Percentiles rank a stretch among this genome's conserved stretches.
Conservation (phyloP, 352 stramenopile species). For the Phytophthora megakarya region DNA sequence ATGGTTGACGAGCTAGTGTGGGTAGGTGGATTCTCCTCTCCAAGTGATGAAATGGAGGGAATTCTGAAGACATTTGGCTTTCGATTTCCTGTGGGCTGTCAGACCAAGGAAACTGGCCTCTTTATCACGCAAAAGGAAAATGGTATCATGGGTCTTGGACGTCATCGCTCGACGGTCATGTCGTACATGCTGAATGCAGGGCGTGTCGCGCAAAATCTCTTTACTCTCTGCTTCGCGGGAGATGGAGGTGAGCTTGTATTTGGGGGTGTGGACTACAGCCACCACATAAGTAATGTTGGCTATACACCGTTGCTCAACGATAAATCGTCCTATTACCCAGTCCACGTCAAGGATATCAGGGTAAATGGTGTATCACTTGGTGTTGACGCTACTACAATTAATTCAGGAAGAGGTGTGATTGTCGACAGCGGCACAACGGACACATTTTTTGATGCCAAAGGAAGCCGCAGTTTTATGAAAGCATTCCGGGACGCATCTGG, state of each 20-base stretch:
- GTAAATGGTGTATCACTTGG: conserved; percentile 63
- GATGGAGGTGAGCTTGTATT: conserved; percentile 78
- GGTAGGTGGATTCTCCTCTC: conserved; percentile 66
- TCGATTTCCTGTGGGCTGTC: conserved; percentile 78
- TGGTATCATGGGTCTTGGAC: conserved; percentile 89
- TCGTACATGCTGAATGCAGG: conserved; percentile 68
- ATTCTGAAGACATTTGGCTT: conserved; percentile 71
- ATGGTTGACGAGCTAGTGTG: conserved; percentile 83
- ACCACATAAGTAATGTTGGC: conserved; percentile 61
- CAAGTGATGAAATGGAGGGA: conserved; percentile 44
- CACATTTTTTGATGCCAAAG: conserved; percentile 72
- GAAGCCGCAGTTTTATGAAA: conserved; percentile 54
- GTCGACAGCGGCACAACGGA: conserved; percentile 89
- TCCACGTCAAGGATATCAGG: conserved; percentile 81
- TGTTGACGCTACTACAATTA: conserved; percentile 45
- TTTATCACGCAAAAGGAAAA: conserved; percentile 90
- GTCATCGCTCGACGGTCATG: conserved; percentile 67
- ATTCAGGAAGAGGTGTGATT: conserved; percentile 80
- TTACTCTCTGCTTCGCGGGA: conserved; percentile 81
- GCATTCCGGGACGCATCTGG: conserved; percentile 51
- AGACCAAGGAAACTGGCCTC: conserved; percentile 82
- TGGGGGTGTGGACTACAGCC: conserved; percentile 76
- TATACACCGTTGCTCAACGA: conserved; percentile 68
- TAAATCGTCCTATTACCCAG: conserved; percentile 71
- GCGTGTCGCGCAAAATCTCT: conserved; percentile 64